phyloP scores from a whole-genome alignment of 2,329 filamentous ascomycete genomes.

The Pyrenochaeta sp. region DNA sequence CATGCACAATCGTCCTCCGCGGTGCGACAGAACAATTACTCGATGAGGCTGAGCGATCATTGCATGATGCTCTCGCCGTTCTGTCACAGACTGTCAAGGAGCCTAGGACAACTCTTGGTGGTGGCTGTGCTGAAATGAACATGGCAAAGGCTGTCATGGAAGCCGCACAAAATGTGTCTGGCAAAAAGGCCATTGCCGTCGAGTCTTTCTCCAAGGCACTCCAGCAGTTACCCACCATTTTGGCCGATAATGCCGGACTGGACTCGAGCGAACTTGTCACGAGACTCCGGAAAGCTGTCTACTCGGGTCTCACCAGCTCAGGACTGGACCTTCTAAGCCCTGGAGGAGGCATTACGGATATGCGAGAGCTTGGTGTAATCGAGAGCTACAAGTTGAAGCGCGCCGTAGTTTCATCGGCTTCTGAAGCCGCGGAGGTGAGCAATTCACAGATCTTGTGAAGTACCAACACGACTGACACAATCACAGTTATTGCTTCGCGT shows the following conservation, averaged over 20 bases:
- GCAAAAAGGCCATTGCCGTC: constrained; percentile 95
- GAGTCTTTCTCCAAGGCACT: constrained; percentile 88
- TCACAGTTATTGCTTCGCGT: constrained; percentile 83
- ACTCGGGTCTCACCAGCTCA: constrained; percentile 91
- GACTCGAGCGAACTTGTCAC: constrained; percentile 95
- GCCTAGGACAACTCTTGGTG: constrained; percentile 90
- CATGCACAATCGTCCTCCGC: constrained; percentile 95
- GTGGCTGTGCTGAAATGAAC: constrained; percentile 96
- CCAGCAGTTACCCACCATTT: constrained; percentile 91
- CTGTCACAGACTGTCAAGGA: constrained; percentile 96
- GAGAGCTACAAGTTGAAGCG: constrained; percentile 99
- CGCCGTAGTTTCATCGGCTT: constrained; percentile 95
- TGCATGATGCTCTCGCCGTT: constrained; percentile 95
- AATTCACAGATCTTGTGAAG: constrained; percentile 1
- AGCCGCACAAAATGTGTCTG: constrained; percentile 89
- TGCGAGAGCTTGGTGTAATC: constrained; percentile 93
- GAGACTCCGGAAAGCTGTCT: constrained; percentile 89
- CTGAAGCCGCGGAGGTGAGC: constrained; percentile 92
- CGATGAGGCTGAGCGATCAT: constrained; percentile 93
- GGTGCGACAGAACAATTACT: constrained; percentile 96
- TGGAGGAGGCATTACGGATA: constrained; percentile 91
- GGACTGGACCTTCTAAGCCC: constrained; percentile 88
- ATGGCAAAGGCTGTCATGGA: constrained; percentile 98
- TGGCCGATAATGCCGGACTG: constrained; percentile 96
- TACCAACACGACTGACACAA: constrained; percentile 36